Percentiles rank a stretch among this genome's conserved stretches.
phyloP scores from a whole-genome alignment of 352 stramenopile species.

The Phytophthora quininea region DNA sequence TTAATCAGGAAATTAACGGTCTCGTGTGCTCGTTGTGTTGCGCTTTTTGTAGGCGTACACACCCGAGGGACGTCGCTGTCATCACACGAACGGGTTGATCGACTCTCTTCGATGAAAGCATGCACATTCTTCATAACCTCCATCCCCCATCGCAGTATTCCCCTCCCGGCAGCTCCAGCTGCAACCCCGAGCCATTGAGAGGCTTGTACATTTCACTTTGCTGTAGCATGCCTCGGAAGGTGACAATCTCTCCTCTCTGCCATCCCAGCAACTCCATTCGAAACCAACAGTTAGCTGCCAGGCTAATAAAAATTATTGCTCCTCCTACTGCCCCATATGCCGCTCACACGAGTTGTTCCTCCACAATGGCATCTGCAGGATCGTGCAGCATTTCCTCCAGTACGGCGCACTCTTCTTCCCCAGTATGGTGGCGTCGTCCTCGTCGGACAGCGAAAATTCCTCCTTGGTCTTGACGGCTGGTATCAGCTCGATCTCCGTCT shows the following conservation, averaged over 20 bases:
- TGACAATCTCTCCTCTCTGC: not conserved
- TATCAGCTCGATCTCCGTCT: slow-evolving; percentile 24
- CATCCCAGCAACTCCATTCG: no score
- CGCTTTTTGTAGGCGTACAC: slow-evolving; percentile 32
- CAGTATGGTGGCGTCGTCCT: slow-evolving; percentile 17
- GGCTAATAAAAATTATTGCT: no score
- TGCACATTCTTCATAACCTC: slow-evolving; percentile 21
- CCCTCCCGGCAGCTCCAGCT: not conserved
- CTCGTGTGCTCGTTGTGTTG: slow-evolving; percentile 20
- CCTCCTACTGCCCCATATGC: no score
- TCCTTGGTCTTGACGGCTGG: slow-evolving; percentile 9
- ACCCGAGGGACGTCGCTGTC: slow-evolving; percentile 32
- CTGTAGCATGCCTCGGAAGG: no score
- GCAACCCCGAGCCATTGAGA: no score
- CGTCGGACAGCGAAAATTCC: not conserved
- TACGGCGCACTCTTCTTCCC: slow-evolving; percentile 36
- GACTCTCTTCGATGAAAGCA: not conserved
- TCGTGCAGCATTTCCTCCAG: slow-evolving; percentile 28
- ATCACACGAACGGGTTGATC: slow-evolving; percentile 25
- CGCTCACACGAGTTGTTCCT: not conserved
- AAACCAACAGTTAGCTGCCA: no score
- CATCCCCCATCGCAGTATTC: slow-evolving; percentile 8
- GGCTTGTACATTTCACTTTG: no score
- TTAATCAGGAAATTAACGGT: slow-evolving; percentile 25
- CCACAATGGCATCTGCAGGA: not conserved